Evolutionary conservation across 768 basidiomycete species (phyloP).

Genomic region (Tricholoma terreum): DNA sequence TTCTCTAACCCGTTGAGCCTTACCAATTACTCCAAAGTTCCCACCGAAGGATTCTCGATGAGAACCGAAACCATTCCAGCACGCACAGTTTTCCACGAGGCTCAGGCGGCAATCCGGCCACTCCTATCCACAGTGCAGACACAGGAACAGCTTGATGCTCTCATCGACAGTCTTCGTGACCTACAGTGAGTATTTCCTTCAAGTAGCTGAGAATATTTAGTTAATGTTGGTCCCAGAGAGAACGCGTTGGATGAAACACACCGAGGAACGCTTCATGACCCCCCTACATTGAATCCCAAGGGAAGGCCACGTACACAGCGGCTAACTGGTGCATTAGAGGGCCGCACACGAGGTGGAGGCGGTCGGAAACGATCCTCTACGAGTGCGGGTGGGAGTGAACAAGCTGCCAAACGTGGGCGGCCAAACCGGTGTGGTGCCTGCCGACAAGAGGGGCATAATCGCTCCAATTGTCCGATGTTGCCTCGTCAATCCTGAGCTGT

Average conservation of each 20-base stretch:
- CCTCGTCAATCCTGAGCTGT: background rate
- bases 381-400: background rate
- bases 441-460: conserved; percentile 13
- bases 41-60: background rate
- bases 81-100: conserved; percentile 19
- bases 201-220: no score
- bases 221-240: background rate
- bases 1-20: conserved; percentile 2
- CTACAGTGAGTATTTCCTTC: conserved; percentile 14
- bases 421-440: conserved; percentile 10
- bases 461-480: conserved; percentile 9
- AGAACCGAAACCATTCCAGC: conserved; percentile 22
- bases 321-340: conserved; percentile 19
- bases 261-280: conserved; percentile 17
- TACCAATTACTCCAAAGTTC: background rate
- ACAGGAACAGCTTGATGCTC: conserved; percentile 23
- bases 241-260: conserved; percentile 2
- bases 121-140: conserved; percentile 21
- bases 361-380: background rate
- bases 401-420: background rate
- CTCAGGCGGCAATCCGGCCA: conserved; percentile 22
- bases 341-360: conserved; percentile 15
- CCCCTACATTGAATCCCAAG: conserved; percentile 18
- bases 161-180: conserved; percentile 15
- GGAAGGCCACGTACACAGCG: conserved; percentile 20